Evolutionary conservation across 345 rosid species (phyloP).

Genomic region (Eucalyptus virginea): DNA sequence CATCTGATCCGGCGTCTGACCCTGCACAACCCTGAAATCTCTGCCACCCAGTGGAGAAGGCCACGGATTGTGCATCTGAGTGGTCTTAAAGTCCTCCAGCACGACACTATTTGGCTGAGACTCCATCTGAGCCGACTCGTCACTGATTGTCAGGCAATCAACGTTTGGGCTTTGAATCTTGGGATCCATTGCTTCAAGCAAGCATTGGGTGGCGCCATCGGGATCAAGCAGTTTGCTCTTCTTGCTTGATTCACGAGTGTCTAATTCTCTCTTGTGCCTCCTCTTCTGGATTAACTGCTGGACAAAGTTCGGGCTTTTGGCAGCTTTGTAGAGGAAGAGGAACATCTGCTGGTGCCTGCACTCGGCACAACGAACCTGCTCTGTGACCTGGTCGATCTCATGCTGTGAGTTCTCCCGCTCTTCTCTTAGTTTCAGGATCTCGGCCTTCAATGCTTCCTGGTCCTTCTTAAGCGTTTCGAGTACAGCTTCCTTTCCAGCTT

Average conservation of each 20-base stretch:
- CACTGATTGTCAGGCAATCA: not conserved
- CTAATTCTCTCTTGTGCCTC: constrained; percentile 12
- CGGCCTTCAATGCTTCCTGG: constrained; percentile 15
- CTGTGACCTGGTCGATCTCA: constrained; percentile 17
- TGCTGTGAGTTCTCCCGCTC: constrained; percentile 24
- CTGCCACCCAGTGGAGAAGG: not conserved
- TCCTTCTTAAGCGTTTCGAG: constrained; percentile 25
- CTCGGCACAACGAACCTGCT: constrained; percentile 22
- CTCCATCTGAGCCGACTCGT: not conserved
- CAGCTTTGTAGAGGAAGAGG: constrained; percentile 29
- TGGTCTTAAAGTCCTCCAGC: not conserved
- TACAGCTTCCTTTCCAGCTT: not conserved
- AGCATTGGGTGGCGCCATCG: not conserved
- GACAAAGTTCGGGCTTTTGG: constrained; percentile 17
- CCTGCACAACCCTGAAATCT: not conserved
- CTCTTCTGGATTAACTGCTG: constrained; percentile 26
- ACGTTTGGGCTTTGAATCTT: not conserved
- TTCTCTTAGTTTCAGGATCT: constrained; percentile 25
- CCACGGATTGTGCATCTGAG: not conserved
- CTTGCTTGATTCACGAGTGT: constrained; percentile 10
- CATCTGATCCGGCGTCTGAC: not conserved
- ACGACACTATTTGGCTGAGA: not conserved
- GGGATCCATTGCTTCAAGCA: not conserved
- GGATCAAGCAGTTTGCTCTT: constrained; percentile 12
- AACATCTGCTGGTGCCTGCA: constrained; percentile 36